Percentiles rank a stretch among this genome's conserved stretches.
Evolutionary conservation across 495 filamentous ascomycete genomes (phyloP).

Genomic region (Penicillium alfredii): DNA sequence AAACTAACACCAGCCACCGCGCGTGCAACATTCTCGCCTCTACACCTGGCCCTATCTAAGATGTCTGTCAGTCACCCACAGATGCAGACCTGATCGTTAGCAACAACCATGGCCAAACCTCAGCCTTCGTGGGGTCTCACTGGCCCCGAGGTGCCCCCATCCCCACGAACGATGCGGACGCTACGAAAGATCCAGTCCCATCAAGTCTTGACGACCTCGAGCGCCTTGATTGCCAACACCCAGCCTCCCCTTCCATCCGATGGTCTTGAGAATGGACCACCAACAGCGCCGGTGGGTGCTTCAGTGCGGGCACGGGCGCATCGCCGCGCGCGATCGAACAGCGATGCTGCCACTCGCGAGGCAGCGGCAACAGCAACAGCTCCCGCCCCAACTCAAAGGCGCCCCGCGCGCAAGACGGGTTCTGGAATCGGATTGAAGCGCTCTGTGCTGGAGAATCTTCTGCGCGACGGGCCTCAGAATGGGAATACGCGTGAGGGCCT

Average conservation of each 20-base stretch:
- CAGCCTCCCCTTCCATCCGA: constrained; percentile 36
- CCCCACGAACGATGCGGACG: constrained; percentile 43
- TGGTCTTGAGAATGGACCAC: constrained; percentile 12
- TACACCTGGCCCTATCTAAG: too few species aligned
- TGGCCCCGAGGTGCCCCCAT: constrained; percentile 33
- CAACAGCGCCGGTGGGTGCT: constrained; percentile 21
- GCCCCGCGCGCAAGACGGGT: constrained; percentile 48
- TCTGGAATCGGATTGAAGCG: constrained; percentile 53
- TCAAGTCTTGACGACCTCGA: constrained; percentile 38
- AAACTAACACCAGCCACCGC: constrained; percentile 25
- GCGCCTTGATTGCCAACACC: constrained; percentile 24
- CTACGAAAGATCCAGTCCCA: constrained; percentile 51
- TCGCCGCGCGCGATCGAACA: constrained; percentile 65
- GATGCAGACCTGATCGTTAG: constrained; percentile 8
- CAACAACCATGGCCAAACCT: constrained; percentile 17
- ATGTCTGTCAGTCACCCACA: constrained; percentile 1
- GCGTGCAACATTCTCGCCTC: too few species aligned
- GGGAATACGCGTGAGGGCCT: constrained; percentile 62
- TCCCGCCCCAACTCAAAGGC: constrained; percentile 30
- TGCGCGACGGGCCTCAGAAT: constrained; percentile 67
- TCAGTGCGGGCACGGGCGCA: constrained; percentile 26
- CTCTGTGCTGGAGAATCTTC: constrained; percentile 55
- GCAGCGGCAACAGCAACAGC: constrained; percentile 33
- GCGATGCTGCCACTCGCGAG: constrained; percentile 52
- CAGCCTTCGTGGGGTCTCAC: constrained; percentile 25